Evolutionary conservation across 2,329 filamentous ascomycete species (phyloP), one percentile per base, ranked within the genome.

Genomic region (Penicillium sp.): DNA sequence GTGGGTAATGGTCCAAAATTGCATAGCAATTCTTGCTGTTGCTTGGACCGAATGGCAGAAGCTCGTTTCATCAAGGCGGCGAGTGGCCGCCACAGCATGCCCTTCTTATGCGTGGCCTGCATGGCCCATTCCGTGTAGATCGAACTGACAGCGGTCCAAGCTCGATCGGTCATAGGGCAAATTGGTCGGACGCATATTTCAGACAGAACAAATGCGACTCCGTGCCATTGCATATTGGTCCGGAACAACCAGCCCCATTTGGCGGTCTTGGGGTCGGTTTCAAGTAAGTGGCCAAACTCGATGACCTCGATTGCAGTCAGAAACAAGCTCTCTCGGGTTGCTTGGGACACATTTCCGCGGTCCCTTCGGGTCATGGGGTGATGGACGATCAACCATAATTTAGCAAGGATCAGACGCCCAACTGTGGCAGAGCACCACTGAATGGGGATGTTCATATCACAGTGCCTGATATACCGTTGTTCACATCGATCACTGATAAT

Each of bases 331-430:
- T 91, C 84, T 55, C 85, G 84, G 9, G 84, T 84, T 47, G 87
- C 86, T 49, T 83, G 80, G 0, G 84, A 82, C 8, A 89, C 77
- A 27, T 79, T 80, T n/a, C 79, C 80, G 27, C 85, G 61, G 38
- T 71, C 82, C 34, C 81, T 80, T 50, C 86, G 83, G 33, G 89
- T 84, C 66, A 88, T 81, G 0, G 89, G 89, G 64, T 93, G 87
- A 66, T 93, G 89, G 2, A 91, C 82, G 58, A 92, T 82, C 36
- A 94, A 80, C 76, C 87, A 90, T 78, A 92, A 85, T 73, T 92
- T 93, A 51, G 87, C 86, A 75, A 92, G 84, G 60, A 92, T 85
- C 33, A 93, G 79, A 10, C 88, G 84, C 3, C 85, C 82, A 25
- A 90, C 80, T 29, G 88, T 88, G 4, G 84, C 86, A 8, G 83